Conservation (phyloP, 768 basidiomycete species). For the Lactarius pseudohatsudake region DNA sequence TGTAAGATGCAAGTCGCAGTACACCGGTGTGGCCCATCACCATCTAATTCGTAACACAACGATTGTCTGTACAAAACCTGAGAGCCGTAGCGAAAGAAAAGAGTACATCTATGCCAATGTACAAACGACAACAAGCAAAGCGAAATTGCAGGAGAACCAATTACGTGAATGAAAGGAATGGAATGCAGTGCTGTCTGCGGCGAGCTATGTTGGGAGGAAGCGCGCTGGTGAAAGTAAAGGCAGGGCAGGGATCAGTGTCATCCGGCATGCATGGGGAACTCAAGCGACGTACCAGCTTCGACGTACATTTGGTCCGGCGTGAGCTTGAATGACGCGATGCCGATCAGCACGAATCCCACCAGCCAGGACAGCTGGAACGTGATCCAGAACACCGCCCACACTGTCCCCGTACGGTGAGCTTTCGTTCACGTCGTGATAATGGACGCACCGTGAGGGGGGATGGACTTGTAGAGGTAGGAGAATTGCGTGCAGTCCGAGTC, state of each 20-base stretch:
- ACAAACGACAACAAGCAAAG: background rate
- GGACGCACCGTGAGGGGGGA: conserved; percentile 68
- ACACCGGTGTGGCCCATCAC: background rate
- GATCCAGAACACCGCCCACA: conserved; percentile 87
- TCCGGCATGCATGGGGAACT: background rate
- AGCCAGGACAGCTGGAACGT: conserved; percentile 73
- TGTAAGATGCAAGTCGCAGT: background rate
- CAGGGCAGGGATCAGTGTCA: background rate
- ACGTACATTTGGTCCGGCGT: conserved; percentile 60
- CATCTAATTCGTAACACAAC: background rate
- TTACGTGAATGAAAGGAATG: background rate
- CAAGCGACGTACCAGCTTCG: conserved; percentile 61
- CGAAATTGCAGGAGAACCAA: background rate
- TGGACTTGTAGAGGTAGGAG: conserved; percentile 64
- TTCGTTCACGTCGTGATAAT: background rate
- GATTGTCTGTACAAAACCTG: background rate
- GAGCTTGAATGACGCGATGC: conserved; percentile 74
- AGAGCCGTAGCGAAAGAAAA: background rate
- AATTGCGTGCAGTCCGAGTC: conserved; percentile 94
- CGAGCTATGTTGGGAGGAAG: conserved; percentile 18
- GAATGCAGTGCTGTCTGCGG: background rate
- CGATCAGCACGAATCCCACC: conserved; percentile 75
- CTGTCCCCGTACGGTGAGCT: conserved; percentile 39
- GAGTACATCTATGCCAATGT: background rate
- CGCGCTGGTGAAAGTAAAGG: background rate